Evolutionary conservation across 331 rosid genomes (phyloP).

Genomic region (Arachis monticola): DNA sequence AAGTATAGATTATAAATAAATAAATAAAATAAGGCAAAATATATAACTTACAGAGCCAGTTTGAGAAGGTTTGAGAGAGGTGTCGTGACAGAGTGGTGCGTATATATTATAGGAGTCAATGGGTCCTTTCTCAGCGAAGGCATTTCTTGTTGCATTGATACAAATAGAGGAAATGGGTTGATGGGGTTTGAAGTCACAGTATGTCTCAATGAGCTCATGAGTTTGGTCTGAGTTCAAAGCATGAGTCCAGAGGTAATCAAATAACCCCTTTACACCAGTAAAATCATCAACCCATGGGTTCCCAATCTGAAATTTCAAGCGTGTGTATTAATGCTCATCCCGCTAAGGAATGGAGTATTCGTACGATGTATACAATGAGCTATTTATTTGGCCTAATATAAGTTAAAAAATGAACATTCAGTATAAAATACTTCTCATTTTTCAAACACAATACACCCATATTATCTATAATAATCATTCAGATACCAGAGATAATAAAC

Average conservation of each 20-base stretch:
- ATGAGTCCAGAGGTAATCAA: conserved; percentile 43
- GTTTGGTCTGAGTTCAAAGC: conserved; percentile 48
- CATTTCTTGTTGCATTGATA: not conserved
- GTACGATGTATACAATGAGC: too few relatives aligned
- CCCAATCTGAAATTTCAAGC: conserved; percentile 37
- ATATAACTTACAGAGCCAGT: conserved; percentile 40
- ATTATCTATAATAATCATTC: too few relatives aligned
- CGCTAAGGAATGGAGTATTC: too few relatives aligned
- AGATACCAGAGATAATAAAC: too few relatives aligned
- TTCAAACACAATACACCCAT: too few relatives aligned
- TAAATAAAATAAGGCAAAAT: too few relatives aligned
- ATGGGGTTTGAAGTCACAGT: conserved; percentile 39
- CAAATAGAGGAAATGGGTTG: conserved; percentile 26
- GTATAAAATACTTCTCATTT: too few relatives aligned
- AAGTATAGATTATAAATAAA: too few relatives aligned
- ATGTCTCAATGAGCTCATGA: conserved; percentile 40
- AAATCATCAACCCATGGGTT: conserved; percentile 43
- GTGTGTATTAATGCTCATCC: too few relatives aligned
- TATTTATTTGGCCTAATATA: too few relatives aligned
- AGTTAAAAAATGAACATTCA: not conserved
- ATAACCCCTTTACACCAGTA: conserved; percentile 16
- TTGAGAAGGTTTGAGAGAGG: conserved; percentile 39
- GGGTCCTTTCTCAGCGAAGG: conserved; percentile 31
- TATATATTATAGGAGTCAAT: conserved; percentile 39
- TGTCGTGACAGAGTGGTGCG: conserved; percentile 42